Evolutionary conservation across 169 alveolate genomes (phyloP), one percentile per base, ranked within the genome.

Genomic region (Plasmodium adleri): DNA sequence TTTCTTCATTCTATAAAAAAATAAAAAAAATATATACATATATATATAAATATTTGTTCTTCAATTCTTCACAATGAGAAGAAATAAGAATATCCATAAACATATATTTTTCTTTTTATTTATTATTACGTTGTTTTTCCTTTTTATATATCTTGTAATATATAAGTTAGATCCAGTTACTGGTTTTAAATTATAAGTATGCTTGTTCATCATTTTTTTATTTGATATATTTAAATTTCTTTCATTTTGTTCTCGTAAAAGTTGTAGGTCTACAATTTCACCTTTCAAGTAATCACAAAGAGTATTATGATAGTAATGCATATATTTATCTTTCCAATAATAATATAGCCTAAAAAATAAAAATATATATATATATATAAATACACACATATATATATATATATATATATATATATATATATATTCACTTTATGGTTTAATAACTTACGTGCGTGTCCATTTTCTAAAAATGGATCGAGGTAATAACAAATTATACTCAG

Each of bases 251-350:
- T 78, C 89, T 15, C 89, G n/a, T 12, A 78, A 72, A 24, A 78
- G 76, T 66, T 78, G 89, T 39, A 78, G 17, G 54, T 78, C 89
- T 13, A 78, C 78, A 22, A 78, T 43, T 59, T 78, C 89, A 6
- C 89, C 89, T 58, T 78, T 78, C 20, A 78, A 60, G 59, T 78
- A 78, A 66, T 78, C 89, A 45, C 89, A 78, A 10, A 78, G 89
- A 22, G 89, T 78, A 59, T 78, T 71, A 22, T 66, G 58, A 59
- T 78, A 78, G 56, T 78, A 78, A 43, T 78, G 89, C 89, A 78
- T 78, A 24, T 78, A 78, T 26, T 76, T 28, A 59, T 78, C 89
- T 63, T 78, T 78, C 89, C 89, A 78, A 47, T 78, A 78, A 52
- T 64, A 78, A 47, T 78, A 78, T 22, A 78, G 17, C 1, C 89